Evolutionary conservation across 768 basidiomycete species (phyloP), one percentile per base, ranked within the genome.

Genomic region (Boletus rubescentipes): DNA sequence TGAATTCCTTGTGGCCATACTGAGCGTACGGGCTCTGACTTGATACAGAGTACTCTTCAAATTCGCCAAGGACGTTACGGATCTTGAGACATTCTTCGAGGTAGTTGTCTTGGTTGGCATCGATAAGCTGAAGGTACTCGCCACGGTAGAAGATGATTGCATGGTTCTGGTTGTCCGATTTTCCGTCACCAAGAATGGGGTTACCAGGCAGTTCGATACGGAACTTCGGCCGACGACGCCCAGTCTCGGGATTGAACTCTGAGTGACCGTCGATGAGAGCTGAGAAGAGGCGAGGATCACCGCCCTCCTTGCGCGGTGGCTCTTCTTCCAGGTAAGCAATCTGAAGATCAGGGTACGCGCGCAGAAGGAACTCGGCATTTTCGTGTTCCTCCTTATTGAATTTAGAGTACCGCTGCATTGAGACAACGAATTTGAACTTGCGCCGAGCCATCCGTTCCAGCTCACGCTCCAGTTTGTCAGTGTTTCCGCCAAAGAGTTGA

Each of bases 381-480:
- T 98, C 97, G 54, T 94, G 87, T 70, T 99, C 97, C 73, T 98
- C 97, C 78, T 95, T 94, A 81, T 93, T 97, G 81, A 99, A 99
- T 75, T 98, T 98, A 63, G 93, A 91, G 74, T 97, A 98, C 31
- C 97, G 86, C 72, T 98, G 97, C 97, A 98, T 98, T 46, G 96
- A 98, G 26, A 98, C 94, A 61, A 98, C 84, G 63, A 98, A 98
- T 72, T 98, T 97, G 86, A 98, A 99, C 77, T 98, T 98, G 67
- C 97, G 83, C 37, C 96, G 83, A 9, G 94, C 89, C 96, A 98
- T 98, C 44, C 94, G 85, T 72, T 98, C 97, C 46, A 98, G 81
- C 72, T 98, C 97, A 31, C 91, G 85, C 71, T 98, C 97, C 41
- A 98, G 82, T 68, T 86, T 91, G 73, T 98, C 97, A 3, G 96